phyloP scores from a whole-genome alignment of 2,329 filamentous ascomycete species.

The Elsinoe ampelina region DNA sequence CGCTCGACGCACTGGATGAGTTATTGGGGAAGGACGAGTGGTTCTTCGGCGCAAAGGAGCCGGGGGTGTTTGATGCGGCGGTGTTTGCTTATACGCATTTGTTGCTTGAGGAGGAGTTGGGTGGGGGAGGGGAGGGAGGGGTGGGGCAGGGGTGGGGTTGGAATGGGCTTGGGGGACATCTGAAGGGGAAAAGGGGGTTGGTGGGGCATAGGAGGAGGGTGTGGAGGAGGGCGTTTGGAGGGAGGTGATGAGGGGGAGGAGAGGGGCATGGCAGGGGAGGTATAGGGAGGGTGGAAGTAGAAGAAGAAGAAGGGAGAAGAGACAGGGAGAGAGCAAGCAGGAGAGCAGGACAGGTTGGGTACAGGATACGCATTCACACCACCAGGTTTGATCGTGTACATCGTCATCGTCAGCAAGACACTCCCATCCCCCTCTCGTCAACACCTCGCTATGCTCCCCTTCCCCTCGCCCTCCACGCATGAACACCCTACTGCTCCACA shows the following conservation, averaged over 20 bases:
- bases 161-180: conserved; percentile 46
- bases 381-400: not conserved
- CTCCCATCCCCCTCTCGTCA: not conserved
- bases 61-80: conserved; percentile 74
- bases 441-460: conserved; percentile 3
- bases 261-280: not conserved
- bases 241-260: conserved; percentile 14
- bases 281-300: not conserved
- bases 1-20: conserved; percentile 52
- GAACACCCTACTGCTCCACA: not conserved
- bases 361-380: not conserved
- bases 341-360: not conserved
- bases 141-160: conserved; percentile 52
- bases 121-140: conserved; percentile 50
- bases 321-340: not conserved
- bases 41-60: conserved; percentile 50
- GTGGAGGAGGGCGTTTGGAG: conserved; percentile 24
- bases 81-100: conserved; percentile 86
- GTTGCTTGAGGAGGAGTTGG: conserved; percentile 55
- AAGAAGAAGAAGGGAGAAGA: not conserved
- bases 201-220: conserved; percentile 56
- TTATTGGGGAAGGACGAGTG: conserved; percentile 50
- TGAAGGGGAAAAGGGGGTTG: conserved; percentile 53
- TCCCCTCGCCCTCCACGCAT: not conserved
- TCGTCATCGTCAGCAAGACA: not conserved